Conservation (phyloP, 2,329 filamentous ascomycete genomes). For the Lecanicillium sp. region DNA sequence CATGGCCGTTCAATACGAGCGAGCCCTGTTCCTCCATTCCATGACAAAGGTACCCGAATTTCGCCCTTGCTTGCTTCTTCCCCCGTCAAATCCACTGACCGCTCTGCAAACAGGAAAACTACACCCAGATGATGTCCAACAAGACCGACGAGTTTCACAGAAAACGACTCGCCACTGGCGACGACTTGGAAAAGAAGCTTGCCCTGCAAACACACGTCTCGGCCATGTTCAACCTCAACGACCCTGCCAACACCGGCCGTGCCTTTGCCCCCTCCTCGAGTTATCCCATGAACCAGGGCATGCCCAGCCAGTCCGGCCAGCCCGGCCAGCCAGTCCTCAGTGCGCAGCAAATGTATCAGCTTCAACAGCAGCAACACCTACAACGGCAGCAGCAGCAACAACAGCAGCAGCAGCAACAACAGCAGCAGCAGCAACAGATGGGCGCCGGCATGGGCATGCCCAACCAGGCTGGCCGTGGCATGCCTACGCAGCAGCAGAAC, state of each 20-base stretch:
- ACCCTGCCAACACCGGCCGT: conserved; percentile 48
- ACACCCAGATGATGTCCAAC: conserved; percentile 41
- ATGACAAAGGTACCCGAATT: conserved; percentile 39
- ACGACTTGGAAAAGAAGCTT: conserved; percentile 43
- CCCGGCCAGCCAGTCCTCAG: conserved; percentile 35
- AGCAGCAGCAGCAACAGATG: conserved; percentile 20
- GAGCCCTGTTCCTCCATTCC: conserved; percentile 39
- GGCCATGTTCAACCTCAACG: conserved; percentile 50
- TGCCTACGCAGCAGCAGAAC: neutral
- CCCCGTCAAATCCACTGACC: conserved; percentile 15
- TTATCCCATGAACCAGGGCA: conserved; percentile 44
- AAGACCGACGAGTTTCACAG: conserved; percentile 45
- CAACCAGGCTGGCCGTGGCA: conserved; percentile 31
- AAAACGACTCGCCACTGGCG: conserved; percentile 45
- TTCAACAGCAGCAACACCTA: conserved; percentile 18
- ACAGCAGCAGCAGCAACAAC: conserved; percentile 25
- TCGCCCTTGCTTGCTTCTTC: neutral
- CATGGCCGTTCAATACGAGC: conserved; percentile 41
- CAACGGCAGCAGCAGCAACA: conserved; percentile 21
- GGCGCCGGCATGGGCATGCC: conserved; percentile 32
- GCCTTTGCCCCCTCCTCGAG: conserved; percentile 44
- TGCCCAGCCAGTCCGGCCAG: conserved; percentile 46
- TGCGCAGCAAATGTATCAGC: conserved; percentile 32
- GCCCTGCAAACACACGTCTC: too few relatives aligned
- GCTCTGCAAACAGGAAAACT: conserved; percentile 37